Percentiles rank a stretch among this genome's conserved stretches.
These are phyloP conservation scores for Penicillium lividum DNA, from an alignment of 495 filamentous ascomycete genomes.

Conservation along the genomic window DNA sequence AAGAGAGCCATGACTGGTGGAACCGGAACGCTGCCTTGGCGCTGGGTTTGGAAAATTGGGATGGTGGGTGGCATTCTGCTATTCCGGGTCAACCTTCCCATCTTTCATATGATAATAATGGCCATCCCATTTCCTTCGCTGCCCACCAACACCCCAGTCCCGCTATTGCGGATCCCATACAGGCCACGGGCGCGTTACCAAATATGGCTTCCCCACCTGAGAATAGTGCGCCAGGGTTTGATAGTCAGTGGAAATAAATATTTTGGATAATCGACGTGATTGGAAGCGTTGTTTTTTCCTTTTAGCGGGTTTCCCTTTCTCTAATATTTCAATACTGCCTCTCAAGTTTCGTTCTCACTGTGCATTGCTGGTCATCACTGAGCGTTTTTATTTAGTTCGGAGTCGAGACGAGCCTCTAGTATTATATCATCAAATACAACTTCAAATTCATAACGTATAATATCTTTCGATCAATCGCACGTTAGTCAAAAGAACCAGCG, in stretches of 20 bases:
- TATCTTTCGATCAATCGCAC: no score
- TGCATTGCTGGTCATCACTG: no score
- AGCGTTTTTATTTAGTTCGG: no score
- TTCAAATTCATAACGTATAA: no score
- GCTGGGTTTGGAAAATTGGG: constrained; percentile 50
- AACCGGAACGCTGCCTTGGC: constrained; percentile 46
- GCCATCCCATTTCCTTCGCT: constrained; percentile 15
- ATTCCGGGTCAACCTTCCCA: constrained; percentile 7
- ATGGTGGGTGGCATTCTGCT: constrained; percentile 19
- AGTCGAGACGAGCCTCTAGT: no score
- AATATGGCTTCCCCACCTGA: constrained; percentile 4
- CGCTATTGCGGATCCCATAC: constrained; percentile 6
- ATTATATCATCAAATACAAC: no score
- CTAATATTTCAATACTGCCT: no score
- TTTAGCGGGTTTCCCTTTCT: no score
- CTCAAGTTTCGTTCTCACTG: no score
- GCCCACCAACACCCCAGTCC: constrained; percentile 12
- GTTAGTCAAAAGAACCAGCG: no score
- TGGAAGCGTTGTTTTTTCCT: not conserved
- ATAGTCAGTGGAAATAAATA: constrained; percentile 18
- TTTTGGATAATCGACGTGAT: not conserved
- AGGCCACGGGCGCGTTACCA: constrained; percentile 2
- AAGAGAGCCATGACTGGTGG: constrained; percentile 63
- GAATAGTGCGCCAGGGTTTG: constrained; percentile 11
- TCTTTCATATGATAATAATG: constrained; percentile 13